Base-by-base conservation (phyloP, 2,329 filamentous ascomycete species). In the Colletotrichum aenigma region DNA sequence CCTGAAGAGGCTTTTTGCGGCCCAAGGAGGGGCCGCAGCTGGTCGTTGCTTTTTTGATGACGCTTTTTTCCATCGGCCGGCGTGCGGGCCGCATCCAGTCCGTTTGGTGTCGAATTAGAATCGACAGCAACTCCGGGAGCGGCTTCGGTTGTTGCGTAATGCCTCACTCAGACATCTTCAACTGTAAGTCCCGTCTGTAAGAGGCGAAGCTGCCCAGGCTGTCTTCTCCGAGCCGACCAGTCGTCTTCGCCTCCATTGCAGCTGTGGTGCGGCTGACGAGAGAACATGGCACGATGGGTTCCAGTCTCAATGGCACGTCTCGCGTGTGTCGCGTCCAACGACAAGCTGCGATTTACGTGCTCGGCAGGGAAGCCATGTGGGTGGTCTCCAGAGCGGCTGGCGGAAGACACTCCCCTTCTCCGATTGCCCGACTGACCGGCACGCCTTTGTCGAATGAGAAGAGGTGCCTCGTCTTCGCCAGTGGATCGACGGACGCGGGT, bases 331-430 rank as follows among this genome's bases (percentile, higher is more conserved):
- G 38, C 21, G 30, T 32, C 34, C 43, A n/a, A 48, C 32, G 56
- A 28, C 64, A 38, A 60, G 73, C 43, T n/a, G 26, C 26, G 60
- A 38, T 58, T 16, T 60, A 34, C 64, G 62, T 68, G 73, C 38
- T 73, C 70, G 43, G 38, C 56, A 72, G 30, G 70, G 70, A 73
- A 58, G 70, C 70, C 70, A 68, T 75, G 70, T 73, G 70, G 69
- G 73, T 58, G 62, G 56, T 64, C 48, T 36, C 43, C 62, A 48
- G 64, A 55, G 66, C 73, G 73, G 73, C 58, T 65, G 58, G 58
- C 43, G 73, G 70, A 73, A 65, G 58, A 32, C 70, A 18, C 26
- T 56, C 43, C 43, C 68, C 64, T 68, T 65, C 24, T 64, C 56
- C 65, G 73, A 34, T 32, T 68, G n/a, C n/a, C 24, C 26, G 34